Base-by-base conservation (phyloP, 352 stramenopile genomes). In the Phytopythium mirpurense region DNA sequence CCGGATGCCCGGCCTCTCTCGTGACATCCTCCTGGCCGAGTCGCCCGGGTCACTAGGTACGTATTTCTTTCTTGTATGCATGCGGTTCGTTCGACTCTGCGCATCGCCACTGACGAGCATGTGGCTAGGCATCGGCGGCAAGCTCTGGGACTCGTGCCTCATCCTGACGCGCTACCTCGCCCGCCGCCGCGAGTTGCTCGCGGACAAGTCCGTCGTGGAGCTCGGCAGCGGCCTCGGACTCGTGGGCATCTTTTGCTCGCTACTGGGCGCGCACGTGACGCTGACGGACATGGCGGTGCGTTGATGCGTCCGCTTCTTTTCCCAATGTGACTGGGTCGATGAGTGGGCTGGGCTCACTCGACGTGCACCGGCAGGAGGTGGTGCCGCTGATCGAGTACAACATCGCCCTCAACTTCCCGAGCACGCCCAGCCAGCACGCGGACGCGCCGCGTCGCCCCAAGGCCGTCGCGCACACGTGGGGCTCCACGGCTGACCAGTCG, bases 81-180 rank as follows among this genome's bases (percentile, higher is more conserved):
- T n/a, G n/a, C n/a, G n/a, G n/a, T n/a, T n/a, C n/a, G n/a, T n/a
- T n/a, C n/a, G n/a, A n/a, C n/a, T n/a, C n/a, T n/a, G n/a, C n/a
- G n/a, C n/a, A n/a, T n/a, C n/a, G n/a, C n/a, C n/a, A n/a, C n/a
- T n/a, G n/a, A n/a, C n/a, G n/a, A n/a, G n/a, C n/a, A n/a, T 24
- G 29, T 29, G 8, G n/a, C 40, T 49, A 84, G 74, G 81, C 23
- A 92, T 92, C 52, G 81, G 74, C 37, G 81, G 81, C n/a, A 93
- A 93, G 54, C 56, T 93, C 16, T 93, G 82, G 82, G 82, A 93
- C 61, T 90, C 79, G 48, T 86, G 78, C 23, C 65, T 93, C 27
- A 75, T 93, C 18, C 58, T 93, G 48, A 88, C 76, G 9, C 65
- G 67, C 19, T 90, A 88, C 59, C 48, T 93, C 21, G 54, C 68